Percentiles rank a stretch among this genome's conserved stretches.
phyloP scores from a whole-genome alignment of 805 yeast species.

The Teunomyces gatunensis region DNA sequence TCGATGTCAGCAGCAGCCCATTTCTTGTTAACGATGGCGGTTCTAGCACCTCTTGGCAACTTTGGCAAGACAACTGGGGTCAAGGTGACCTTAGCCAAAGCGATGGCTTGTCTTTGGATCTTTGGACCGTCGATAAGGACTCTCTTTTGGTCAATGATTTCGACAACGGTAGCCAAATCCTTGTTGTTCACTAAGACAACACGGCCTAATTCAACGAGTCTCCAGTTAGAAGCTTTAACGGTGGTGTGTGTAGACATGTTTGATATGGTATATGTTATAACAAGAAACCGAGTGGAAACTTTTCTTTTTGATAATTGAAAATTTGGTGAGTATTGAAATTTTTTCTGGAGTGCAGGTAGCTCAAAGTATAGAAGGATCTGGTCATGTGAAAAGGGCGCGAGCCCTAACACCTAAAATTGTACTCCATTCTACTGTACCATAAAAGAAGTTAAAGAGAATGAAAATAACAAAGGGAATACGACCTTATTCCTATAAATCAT shows the following conservation, averaged over 20 bases:
- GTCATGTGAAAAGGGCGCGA: neutral
- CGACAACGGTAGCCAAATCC: conserved; percentile 96
- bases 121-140: conserved; percentile 97
- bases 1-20: conserved; percentile 89
- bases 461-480: no score
- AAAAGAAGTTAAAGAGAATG: no score
- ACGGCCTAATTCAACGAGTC: conserved; percentile 99
- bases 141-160: conserved; percentile 98
- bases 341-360: conserved; percentile 4
- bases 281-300: conserved; percentile 3
- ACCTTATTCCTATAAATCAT: no score
- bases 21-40: conserved; percentile 82
- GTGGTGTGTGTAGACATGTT: conserved; percentile 37
- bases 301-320: conserved; percentile 1
- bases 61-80: conserved; percentile 85
- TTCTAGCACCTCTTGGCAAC: conserved; percentile 93
- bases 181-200: conserved; percentile 83
- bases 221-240: conserved; percentile 98
- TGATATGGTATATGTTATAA: conserved; percentile 4
- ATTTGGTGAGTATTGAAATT: conserved; percentile 5
- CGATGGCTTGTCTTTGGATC: conserved; percentile 88
- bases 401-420: neutral
- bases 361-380: neutral
- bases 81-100: conserved; percentile 84
- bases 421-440: no score